Evolutionary conservation across 2,329 filamentous ascomycete species (phyloP), one percentile per base, ranked within the genome.

Genomic region (Cordyceps fumosorosea): DNA sequence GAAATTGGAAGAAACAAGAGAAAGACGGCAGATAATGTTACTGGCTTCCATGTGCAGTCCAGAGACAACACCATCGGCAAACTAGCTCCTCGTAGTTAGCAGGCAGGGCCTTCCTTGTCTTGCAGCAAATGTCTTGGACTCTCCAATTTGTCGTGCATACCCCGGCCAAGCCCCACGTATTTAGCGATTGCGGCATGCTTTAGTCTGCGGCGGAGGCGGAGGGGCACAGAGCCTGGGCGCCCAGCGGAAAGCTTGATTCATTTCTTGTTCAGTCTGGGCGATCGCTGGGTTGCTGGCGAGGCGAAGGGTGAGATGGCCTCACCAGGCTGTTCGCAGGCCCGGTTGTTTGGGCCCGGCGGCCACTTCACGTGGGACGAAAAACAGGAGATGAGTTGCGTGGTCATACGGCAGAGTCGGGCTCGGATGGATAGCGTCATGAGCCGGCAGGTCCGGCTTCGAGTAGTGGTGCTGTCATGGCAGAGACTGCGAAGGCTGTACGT

Each of bases 241-340:
- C 48, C 53, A 63, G 64, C 62, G 62, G 62, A 65, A 64, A 65
- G 64, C 64, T 65, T 65, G 60, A 62, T 64, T 61, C 63, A 44
- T 50, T 56, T 65, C 56, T 59, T 59, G 61, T 45, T 56, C 44
- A 37, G 45, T 34, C 56, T 63, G 18, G 56, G 61, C 61, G 60
- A 62, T 62, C 60, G 45, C 29, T 37, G 10, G 40, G 40, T n/a
- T 20, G n/a, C 7, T 24, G 34, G 52, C 26, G 29, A 5, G 2
- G 37, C 1, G 29, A 29, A 29, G 29, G 40, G 20, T 16, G 37
- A 50, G 24, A 61, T 56, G 32, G 44, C 51, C 32, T 61, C 42
- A 18, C 26, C 24, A 24, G 14, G 11, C 14, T 40, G 10, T 18
- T 24, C 26, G 40, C 18, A 44, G 42, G 18, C 50, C 57, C 50